Evolutionary conservation across 345 rosid species (phyloP), one percentile per base, ranked within the genome.

Genomic region (Trapa incisa): DNA sequence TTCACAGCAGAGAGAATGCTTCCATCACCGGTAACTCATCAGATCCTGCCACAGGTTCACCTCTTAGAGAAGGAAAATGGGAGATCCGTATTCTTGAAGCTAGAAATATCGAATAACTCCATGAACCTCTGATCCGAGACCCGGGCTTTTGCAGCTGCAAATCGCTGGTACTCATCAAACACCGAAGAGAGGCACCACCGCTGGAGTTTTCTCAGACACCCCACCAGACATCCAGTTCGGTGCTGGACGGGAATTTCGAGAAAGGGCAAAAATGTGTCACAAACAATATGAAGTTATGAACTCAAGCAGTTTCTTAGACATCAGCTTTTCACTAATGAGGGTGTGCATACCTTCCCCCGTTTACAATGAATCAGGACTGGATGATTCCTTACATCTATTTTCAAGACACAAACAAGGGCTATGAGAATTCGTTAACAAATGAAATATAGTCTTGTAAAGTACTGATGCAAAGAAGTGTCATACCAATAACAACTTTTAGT

Each of bases 71-170:
- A 82, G 65, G 96, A 86, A 85, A 86, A 87, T 63, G 92, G 75
- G 82, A 85, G 68, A 35, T 96, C 91, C 37, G 74, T 68, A 60
- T 88, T 83, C 77, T 81, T 86, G 71, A 92, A 75, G 85, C 78
- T 74, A 64, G 96, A 84, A 69, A 84, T 79, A 71, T 93, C 96
- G 72, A 93, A 88, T 75, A 81, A 72, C 81, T 90, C 98, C 94
- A 88, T 87, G 74, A 93, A 93, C 87, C 79, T 90, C 83, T 88
- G 90, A 81, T 90, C 97, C 2, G 96, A 78, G 61, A 86, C 87
- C 76, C 98, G 91, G 62, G 98, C 94, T 81, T 93, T 93, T 6
- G 92, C 92, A 6, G 94, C 98, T 38, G 98, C 97, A 66, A 85
- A 93, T 33, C 94, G 81, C 71, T 86, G 86, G 68, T 93, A 93